These are phyloP conservation scores for Phytophthora megakarya DNA, from an alignment of 352 stramenopile genomes.

Conservation along the genomic window DNA sequence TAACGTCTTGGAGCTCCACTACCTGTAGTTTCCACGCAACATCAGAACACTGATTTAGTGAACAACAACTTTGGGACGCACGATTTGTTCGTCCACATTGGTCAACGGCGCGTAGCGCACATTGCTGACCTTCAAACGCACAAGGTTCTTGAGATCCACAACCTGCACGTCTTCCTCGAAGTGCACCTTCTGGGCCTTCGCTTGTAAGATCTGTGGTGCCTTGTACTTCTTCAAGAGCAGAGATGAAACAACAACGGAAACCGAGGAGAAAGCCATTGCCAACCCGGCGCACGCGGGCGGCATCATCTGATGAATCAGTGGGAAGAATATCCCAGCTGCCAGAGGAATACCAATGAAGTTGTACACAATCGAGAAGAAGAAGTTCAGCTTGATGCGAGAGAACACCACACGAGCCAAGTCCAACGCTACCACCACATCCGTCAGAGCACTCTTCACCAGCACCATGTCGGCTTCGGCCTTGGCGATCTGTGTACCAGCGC, in stretches of 20 bases:
- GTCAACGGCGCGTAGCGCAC: slow-evolving; percentile 71
- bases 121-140: slow-evolving; percentile 61
- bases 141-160: slow-evolving; percentile 78
- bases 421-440: slow-evolving; percentile 83
- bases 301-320: slow-evolving; percentile 83
- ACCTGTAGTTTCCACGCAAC: not conserved
- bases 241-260: slow-evolving; percentile 87
- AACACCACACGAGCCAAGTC: slow-evolving; percentile 85
- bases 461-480: slow-evolving; percentile 90
- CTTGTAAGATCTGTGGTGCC: slow-evolving; percentile 45
- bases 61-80: not conserved
- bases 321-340: slow-evolving; percentile 86
- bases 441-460: slow-evolving; percentile 84
- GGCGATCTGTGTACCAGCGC: slow-evolving; percentile 90
- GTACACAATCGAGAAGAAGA: slow-evolving; percentile 90
- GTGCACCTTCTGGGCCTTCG: slow-evolving; percentile 44
- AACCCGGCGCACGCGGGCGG: slow-evolving; percentile 89
- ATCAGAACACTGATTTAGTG: slow-evolving; percentile 19
- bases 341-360: slow-evolving; percentile 86
- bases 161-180: slow-evolving; percentile 73
- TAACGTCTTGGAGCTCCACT: slow-evolving; percentile 2
- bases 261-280: slow-evolving; percentile 89
- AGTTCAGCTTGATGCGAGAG: slow-evolving; percentile 84
- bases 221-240: slow-evolving; percentile 84
- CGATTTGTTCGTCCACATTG: slow-evolving; percentile 54